phyloP scores from a whole-genome alignment of 108 stramenopile species.

The Cylindrotheca fusiformis region DNA sequence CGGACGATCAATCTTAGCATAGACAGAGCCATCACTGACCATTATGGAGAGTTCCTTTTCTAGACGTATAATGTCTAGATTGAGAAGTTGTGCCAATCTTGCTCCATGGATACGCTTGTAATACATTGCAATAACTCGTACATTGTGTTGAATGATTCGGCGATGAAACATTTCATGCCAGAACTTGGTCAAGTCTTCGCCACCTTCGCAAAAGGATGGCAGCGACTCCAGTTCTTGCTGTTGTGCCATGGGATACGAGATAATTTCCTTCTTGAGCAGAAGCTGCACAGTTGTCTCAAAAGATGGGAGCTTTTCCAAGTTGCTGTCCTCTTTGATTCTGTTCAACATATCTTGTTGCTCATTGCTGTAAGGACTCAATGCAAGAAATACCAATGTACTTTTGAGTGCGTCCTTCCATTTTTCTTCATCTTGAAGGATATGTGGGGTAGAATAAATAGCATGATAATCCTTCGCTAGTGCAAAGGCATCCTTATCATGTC shows the following conservation, averaged over 20 bases:
- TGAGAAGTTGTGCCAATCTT: slow-evolving; percentile 88
- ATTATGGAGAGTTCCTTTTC: slow-evolving; percentile 87
- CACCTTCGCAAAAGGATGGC: slow-evolving; percentile 51
- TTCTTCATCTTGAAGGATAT: slow-evolving; percentile 45
- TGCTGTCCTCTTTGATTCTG: slow-evolving; percentile 64
- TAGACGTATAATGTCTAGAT: slow-evolving; percentile 57
- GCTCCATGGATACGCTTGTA: slow-evolving; percentile 87
- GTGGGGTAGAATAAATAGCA: slow-evolving; percentile 76
- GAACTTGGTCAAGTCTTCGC: slow-evolving; percentile 53
- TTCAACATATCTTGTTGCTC: slow-evolving; percentile 94
- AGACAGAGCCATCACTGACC: slow-evolving; percentile 81
- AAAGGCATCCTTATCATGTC: slow-evolving; percentile 90
- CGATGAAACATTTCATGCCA: slow-evolving; percentile 82
- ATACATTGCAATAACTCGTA: slow-evolving; percentile 84
- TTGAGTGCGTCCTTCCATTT: slow-evolving; percentile 81
- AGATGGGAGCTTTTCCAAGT: slow-evolving; percentile 64
- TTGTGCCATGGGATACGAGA: slow-evolving; percentile 79
- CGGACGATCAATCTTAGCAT: slow-evolving; percentile 96
- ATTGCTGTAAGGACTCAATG: slow-evolving; percentile 77
- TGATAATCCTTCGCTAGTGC: slow-evolving; percentile 91
- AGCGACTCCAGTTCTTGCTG: slow-evolving; percentile 73
- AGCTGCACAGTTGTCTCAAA: slow-evolving; percentile 51
- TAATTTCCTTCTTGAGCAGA: slow-evolving; percentile 89
- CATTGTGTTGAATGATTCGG: slow-evolving; percentile 97
- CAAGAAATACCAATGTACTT: slow-evolving; percentile 85